Base-by-base conservation (phyloP, 225 moss, liverwort and hornwort species). In the Asterella californica region DNA sequence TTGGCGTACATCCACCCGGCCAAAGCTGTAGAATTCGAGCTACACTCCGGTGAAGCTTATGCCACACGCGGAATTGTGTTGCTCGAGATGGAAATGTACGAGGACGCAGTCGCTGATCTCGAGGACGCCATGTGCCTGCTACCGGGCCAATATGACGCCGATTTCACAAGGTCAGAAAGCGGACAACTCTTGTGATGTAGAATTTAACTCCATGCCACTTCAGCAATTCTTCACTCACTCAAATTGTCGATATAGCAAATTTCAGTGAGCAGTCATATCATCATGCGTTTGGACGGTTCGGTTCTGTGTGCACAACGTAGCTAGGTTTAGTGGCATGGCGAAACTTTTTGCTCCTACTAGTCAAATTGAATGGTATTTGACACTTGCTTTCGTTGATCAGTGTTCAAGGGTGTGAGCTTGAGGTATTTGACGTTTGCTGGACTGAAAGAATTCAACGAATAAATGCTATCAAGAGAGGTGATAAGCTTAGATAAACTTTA, bases 321-420 rank as follows among this genome's bases (percentile, higher is more conserved):
- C 29, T 73, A 50, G 49, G 47, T 70, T 5, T 73, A 49, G 50
- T 72, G 5, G 48, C 49, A 73, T 24, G 50, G 47, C 48, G 27
- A 73, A 27, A 15, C 5, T 74, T 57, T 75, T 55, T 75, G 54
- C 75, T 75, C n/a, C n/a, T n/a, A 24, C 19, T 54, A 33, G 55
- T 75, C 77, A 65, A 37, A 62, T 76, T n/a, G n/a, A n/a, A n/a
- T n/a, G 10, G 60, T 38, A 37, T 78, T 78, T 78, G 77, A 78
- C 77, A 63, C 62, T 63, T 32, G 42, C 65, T 78, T 66, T 78
- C 77, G 63, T 78, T 78, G 77, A 48, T 78, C 77, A 78, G 77
- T 78, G 77, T 78, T 78, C 63, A 78, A 78, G 77, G 61, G 77
- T 78, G 77, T 78, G 77, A 78, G 77, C 77, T 78, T 64, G 77